phyloP scores from a whole-genome alignment of 1,139 yeast species.

The Magnusiomyces magnusii region DNA sequence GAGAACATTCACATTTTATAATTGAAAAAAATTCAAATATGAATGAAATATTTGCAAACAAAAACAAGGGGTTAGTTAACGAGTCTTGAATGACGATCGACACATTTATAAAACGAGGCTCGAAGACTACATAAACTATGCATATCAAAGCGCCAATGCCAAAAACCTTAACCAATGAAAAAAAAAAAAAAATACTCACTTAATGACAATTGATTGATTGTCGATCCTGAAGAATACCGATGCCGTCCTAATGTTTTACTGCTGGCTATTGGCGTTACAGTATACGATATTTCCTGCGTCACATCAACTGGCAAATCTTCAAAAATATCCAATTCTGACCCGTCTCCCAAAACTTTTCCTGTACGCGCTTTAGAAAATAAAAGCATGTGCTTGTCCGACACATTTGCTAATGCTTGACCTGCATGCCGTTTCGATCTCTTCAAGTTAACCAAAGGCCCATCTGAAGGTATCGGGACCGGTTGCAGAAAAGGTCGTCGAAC shows the following conservation, averaged over 20 bases:
- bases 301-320: conserved; percentile 29
- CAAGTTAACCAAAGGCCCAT: too few species aligned
- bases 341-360: conserved; percentile 28
- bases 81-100: background rate
- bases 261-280: conserved; percentile 17
- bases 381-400: background rate
- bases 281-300: conserved; percentile 19
- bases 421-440: background rate
- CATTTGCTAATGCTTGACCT: background rate
- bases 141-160: background rate
- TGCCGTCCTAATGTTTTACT: conserved; percentile 5
- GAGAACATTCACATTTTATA: too few species aligned
- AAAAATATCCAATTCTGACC: conserved; percentile 30
- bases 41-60: background rate
- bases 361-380: conserved; percentile 18
- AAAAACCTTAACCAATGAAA: background rate
- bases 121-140: background rate
- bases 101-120: background rate
- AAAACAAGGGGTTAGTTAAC: background rate
- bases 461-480: too few species aligned
- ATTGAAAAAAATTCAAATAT: background rate
- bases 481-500: too few species aligned
- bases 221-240: background rate
- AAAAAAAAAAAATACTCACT: conserved; percentile 4
- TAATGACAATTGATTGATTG: background rate